Base-by-base conservation (phyloP, 2,329 filamentous ascomycete genomes). In the Colletotrichum acutatum region DNA sequence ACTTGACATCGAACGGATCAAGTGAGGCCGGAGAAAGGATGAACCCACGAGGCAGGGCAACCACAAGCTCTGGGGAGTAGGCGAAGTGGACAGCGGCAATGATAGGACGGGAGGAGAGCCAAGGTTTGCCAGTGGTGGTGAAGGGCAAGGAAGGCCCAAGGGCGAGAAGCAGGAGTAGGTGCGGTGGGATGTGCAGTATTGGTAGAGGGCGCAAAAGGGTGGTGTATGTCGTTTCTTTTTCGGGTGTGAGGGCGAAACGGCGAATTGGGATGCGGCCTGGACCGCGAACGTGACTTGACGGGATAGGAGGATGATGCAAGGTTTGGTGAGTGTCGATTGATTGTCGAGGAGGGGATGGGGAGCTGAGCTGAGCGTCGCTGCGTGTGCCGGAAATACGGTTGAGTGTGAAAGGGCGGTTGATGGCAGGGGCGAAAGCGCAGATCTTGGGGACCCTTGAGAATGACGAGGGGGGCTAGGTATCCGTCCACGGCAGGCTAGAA, bases 1-100 rank as follows among this genome's bases (percentile, higher is more conserved):
- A 64, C 60, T 66, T 72, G 66, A 72, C 70, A 72, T 72, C 60
- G 70, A 72, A 70, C 60, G 66, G 70, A 72, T 70, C 56, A 56
- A 70, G 56, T 24, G 70, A 49, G 60, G 70, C 70, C 66, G 70
- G 66, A 72, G 70, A 72, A 72, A 72, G 66, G 70, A 72, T 72
- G 66, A 72, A 72, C 70, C 66, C 70, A 72, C 66, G 46, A 72
- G 66, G 57, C 58, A 62, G 64, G 68, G 57, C 37, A 30, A 52
- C 57, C 56, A 57, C 46, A 67, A 71, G 54, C 32, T 68, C 61
- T 58, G 49, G 16, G 34, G 46, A 67, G 56, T 49, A 42, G 37
- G 34, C 52, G 68, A 59, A 32, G 46, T 19, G 56, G 60, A 37
- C 56, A 70, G 60, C 66, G 56, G 49, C 60, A 70, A 70, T 65